These are phyloP conservation scores for Polysphondylium violaceum DNA, from an alignment of 78 protist species.

Conservation along the genomic window DNA sequence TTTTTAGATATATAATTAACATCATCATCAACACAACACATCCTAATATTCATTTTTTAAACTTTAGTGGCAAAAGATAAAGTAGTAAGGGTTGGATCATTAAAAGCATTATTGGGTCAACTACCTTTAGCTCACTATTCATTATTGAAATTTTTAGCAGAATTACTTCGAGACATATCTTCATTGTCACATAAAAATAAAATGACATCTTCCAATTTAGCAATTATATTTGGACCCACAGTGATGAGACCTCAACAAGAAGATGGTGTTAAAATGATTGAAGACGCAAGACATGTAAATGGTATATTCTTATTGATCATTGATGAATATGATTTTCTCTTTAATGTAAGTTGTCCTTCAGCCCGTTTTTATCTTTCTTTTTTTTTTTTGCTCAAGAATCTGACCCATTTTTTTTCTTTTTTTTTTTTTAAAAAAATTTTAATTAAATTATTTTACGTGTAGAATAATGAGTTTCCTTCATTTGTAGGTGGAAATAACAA, in stretches of 20 bases:
- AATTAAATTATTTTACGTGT: too few relatives aligned
- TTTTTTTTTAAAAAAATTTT: too few relatives aligned
- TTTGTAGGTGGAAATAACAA: too few relatives aligned
- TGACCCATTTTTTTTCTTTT: neutral
- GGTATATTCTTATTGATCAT: conserved; percentile 61
- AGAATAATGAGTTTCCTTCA: too few relatives aligned
- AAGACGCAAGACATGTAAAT: conserved; percentile 77
- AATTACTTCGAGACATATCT: conserved; percentile 53
- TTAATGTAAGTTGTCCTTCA: conserved; percentile 43
- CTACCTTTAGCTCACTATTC: conserved; percentile 58
- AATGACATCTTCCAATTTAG: conserved; percentile 79
- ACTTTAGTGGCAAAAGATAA: conserved; percentile 39
- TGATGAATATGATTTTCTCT: conserved; percentile 73
- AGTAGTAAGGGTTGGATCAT: neutral
- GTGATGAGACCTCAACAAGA: conserved; percentile 77
- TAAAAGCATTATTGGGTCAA: conserved; percentile 33
- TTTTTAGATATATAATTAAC: too few relatives aligned
- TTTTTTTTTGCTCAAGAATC: neutral
- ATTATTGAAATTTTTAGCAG: conserved; percentile 42
- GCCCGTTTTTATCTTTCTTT: neutral
- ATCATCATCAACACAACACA: neutral
- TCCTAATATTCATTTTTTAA: neutral
- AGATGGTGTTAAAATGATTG: conserved; percentile 65
- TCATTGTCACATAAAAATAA: conserved; percentile 40
- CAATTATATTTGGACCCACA: conserved; percentile 84